Conservation (phyloP, 805 yeast species). For the Sugiyamaella chiloensis region DNA sequence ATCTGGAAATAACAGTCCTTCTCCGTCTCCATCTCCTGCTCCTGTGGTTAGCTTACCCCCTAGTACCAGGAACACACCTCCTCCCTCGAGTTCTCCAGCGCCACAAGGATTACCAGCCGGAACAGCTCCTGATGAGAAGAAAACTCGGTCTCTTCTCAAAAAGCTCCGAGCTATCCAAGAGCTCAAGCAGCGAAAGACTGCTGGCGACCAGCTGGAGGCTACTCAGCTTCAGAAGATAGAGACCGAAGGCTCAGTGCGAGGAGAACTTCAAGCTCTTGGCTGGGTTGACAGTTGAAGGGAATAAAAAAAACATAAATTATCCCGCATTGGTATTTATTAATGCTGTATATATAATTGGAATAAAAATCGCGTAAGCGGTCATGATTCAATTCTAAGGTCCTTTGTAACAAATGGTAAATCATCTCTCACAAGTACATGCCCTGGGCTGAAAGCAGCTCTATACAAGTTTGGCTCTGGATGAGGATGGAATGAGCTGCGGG, state of each 20-base stretch:
- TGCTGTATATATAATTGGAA: constrained; percentile 9
- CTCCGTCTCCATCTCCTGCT: constrained; percentile 29
- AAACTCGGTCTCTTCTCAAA: constrained; percentile 83
- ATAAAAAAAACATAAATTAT: not conserved
- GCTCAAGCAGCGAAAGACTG: constrained; percentile 77
- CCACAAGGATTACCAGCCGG: constrained; percentile 15
- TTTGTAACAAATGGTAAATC: constrained; percentile 47
- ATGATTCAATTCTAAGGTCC: constrained; percentile 47
- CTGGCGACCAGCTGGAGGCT: constrained; percentile 83
- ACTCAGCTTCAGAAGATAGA: constrained; percentile 88
- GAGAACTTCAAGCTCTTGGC: constrained; percentile 72
- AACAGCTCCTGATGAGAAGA: constrained; percentile 72
- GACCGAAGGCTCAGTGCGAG: constrained; percentile 77
- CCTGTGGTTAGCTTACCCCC: constrained; percentile 18
- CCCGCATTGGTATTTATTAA: constrained; percentile 8
- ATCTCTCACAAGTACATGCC: constrained; percentile 48
- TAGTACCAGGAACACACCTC: constrained; percentile 31
- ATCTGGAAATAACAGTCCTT: constrained; percentile 30
- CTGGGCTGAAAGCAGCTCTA: constrained; percentile 45
- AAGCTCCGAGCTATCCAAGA: constrained; percentile 94
- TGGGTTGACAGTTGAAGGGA: constrained; percentile 45
- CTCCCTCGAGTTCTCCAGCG: too few species aligned
- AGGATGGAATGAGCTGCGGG: constrained; percentile 55
- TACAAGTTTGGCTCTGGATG: constrained; percentile 53
- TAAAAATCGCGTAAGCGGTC: not conserved